Conservation (phyloP, 352 stramenopile species). For the Pythium aristosporum region DNA sequence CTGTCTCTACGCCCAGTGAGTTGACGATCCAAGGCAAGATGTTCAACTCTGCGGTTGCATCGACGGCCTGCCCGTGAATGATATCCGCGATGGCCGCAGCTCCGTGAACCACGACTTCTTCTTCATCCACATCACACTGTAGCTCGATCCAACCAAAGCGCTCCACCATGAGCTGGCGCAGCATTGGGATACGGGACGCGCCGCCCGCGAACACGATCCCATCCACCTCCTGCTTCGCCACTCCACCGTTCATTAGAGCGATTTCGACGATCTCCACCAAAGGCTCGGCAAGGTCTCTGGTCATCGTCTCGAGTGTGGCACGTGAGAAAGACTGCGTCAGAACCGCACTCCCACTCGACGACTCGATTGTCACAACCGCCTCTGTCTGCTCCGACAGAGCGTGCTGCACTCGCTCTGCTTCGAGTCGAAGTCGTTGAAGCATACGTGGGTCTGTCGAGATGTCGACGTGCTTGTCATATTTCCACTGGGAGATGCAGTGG, state of each 20-base stretch:
- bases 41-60: too few relatives aligned
- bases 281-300: constrained; percentile 99
- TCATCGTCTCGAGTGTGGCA: constrained; percentile 97
- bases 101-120: constrained; percentile 98
- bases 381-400: constrained; percentile 95
- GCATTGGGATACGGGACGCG: constrained; percentile 96
- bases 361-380: constrained; percentile 96
- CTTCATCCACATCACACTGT: constrained; percentile 91
- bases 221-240: constrained; percentile 97
- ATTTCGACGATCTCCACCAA: constrained; percentile 93
- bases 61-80: too few relatives aligned
- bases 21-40: neutral
- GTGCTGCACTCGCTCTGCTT: constrained; percentile 98
- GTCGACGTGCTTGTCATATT: constrained; percentile 95
- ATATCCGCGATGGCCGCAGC: constrained; percentile 97
- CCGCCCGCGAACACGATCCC: constrained; percentile 98
- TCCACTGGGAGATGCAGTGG: constrained; percentile 99
- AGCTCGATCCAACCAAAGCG: constrained; percentile 98
- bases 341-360: constrained; percentile 92
- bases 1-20: constrained; percentile 98
- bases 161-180: constrained; percentile 95
- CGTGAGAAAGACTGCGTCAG: constrained; percentile 94
- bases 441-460: constrained; percentile 93
- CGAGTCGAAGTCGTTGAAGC: constrained; percentile 95
- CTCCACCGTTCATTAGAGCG: constrained; percentile 94